Evolutionary conservation across 75 land plant genomes (phyloP), one percentile per base, ranked within the genome.

Genomic region (Adiantum capillusveneris): DNA sequence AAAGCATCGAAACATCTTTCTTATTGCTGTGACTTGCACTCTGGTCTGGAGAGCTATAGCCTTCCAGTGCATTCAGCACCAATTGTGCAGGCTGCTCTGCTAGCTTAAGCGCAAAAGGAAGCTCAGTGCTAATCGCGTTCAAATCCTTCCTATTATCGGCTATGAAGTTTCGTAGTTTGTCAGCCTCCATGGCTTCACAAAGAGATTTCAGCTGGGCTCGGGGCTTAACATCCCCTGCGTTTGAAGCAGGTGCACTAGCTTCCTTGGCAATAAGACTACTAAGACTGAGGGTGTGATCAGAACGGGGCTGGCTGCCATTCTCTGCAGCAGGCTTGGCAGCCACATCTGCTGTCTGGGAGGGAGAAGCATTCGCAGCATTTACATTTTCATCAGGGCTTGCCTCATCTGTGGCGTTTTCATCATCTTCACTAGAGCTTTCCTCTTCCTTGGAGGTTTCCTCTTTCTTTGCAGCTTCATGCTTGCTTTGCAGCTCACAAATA

Each of bases 51-150:
- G 45, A 83, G 48, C 82, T 79, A 34, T 75, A 83, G 67, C 73
- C 76, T 53, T 88, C 81, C 14, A 88, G 65, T 20, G 86, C 83
- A 39, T 79, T 71, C 54, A 88, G 25, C 27, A 78, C 84, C 29
- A 88, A 63, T 42, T 41, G 63, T 6, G 86, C 60, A 22, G 90
- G 86, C 80, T 85, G 84, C 7, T 79, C 53, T 26, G 86, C 84
- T 0, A 71, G 70, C 28, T 48, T 44, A 25, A 88, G 60, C 0
- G 84, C 86, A 18, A 25, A 7, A 34, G 77, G 81, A 12, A 82
- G 45, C 46, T 74, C 58, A 18, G 61, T 27, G 25, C 89, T 67
- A n/a, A 85, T 24, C 25, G 52, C 21, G 1, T 71, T 79, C 26
- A 74, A 2, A 12, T 82, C 89, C 67, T 82, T 85, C 66, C 71